These are phyloP conservation scores for Diophrys sp. DNA, from an alignment of 73 alveolate genomes.

Conservation along the genomic window DNA sequence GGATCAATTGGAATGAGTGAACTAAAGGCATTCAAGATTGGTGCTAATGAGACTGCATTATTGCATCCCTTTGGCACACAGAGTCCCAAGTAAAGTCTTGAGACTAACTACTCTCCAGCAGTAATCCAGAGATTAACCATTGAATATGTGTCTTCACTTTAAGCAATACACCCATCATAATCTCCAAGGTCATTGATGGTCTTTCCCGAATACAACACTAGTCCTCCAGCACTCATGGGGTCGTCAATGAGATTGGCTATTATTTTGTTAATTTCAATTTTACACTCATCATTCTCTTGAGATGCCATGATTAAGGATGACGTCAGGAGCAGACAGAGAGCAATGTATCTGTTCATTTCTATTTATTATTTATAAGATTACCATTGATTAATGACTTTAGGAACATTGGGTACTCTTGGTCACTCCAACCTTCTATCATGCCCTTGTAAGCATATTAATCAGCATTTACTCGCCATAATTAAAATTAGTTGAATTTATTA, in stretches of 20 bases:
- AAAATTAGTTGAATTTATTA: no score
- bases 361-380: no score
- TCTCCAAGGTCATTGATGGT: slow-evolving; percentile 10
- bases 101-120: no score
- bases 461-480: no score
- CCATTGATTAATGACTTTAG: no score
- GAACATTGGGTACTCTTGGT: no score
- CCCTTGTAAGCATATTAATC: no score
- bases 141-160: neutral
- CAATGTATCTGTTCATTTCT: no score
- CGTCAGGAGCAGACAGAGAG: no score
- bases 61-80: neutral
- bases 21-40: neutral
- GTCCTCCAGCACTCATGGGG: neutral
- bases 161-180: slow-evolving; percentile 6
- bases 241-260: neutral
- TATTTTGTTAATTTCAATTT: neutral
- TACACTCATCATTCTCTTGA: neutral
- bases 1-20: neutral
- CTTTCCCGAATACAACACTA: slow-evolving; percentile 3
- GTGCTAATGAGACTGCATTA: neutral
- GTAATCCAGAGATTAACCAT: neutral
- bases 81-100: neutral
- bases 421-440: no score
- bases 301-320: no score